A percentile compares a stretch with the other conserved stretches of the same genome.
These are phyloP conservation scores for Talaromyces nanjingensis DNA, from an alignment of 495 filamentous ascomycete genomes.

Conservation along the genomic window DNA sequence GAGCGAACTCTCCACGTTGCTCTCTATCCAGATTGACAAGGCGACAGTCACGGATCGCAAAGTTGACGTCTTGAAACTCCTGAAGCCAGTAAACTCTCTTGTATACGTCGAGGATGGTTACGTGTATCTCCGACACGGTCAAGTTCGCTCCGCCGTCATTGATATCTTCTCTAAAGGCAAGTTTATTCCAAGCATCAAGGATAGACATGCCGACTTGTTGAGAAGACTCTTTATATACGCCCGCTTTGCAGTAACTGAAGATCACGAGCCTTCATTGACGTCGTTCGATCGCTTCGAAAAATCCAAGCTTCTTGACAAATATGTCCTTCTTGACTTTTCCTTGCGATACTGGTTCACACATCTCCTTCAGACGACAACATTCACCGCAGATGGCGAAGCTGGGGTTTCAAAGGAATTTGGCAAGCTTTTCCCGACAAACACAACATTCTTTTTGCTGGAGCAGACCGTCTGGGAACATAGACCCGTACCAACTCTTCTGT, in stretches of 20 bases:
- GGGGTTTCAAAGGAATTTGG: constrained; percentile 22
- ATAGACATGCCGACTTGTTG: constrained; percentile 25
- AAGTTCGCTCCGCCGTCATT: constrained; percentile 23
- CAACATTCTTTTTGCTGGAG: constrained; percentile 21
- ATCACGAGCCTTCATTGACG: constrained; percentile 23
- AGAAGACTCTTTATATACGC: constrained; percentile 26
- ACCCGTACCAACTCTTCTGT: constrained; percentile 19
- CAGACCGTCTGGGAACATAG: constrained; percentile 27
- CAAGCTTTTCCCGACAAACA: constrained; percentile 21
- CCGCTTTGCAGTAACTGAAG: constrained; percentile 19
- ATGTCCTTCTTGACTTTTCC: constrained; percentile 29
- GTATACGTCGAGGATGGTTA: constrained; percentile 27
- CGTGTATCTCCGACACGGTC: constrained; percentile 27
- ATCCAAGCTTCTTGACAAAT: constrained; percentile 13
- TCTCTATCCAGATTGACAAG: constrained; percentile 24
- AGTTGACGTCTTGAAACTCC: constrained; percentile 13
- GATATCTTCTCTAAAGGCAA: constrained; percentile 25
- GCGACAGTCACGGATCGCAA: constrained; percentile 19
- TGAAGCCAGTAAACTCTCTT: constrained; percentile 22
- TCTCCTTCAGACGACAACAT: constrained; percentile 20
- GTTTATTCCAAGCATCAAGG: constrained; percentile 20
- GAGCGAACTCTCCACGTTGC: constrained; percentile 21
- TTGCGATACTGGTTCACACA: constrained; percentile 32
- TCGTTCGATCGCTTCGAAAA: constrained; percentile 19
- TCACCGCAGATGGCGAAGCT: constrained; percentile 19